Conservation (phyloP, 768 basidiomycete species). For the Trametes elegans region DNA sequence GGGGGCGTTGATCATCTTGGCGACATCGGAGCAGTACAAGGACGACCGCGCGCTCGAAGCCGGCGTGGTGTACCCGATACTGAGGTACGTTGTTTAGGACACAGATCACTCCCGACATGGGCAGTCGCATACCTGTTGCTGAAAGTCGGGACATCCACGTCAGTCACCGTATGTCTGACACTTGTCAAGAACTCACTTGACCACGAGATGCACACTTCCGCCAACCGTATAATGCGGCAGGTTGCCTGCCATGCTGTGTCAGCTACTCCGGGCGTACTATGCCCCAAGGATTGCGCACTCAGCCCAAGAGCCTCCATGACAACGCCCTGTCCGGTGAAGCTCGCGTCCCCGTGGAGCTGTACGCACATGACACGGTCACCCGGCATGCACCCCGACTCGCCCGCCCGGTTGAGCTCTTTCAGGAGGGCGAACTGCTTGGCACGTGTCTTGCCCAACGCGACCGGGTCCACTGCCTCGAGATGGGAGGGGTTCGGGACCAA, state of each 20-base stretch:
- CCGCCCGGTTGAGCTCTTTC: slow-evolving; percentile 47
- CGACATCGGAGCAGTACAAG: slow-evolving; percentile 83
- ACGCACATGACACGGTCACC: slow-evolving; percentile 83
- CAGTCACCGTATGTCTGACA: slow-evolving; percentile 24
- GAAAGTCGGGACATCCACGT: not conserved
- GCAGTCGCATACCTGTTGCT: slow-evolving; percentile 60
- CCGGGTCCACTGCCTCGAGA: slow-evolving; percentile 83
- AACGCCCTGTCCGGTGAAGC: slow-evolving; percentile 87
- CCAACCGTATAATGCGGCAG: slow-evolving; percentile 91
- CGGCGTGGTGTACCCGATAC: slow-evolving; percentile 91
- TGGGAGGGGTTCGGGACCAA: slow-evolving; percentile 81
- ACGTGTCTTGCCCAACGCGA: slow-evolving; percentile 86
- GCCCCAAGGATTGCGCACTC: slow-evolving; percentile 64
- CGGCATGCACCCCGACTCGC: slow-evolving; percentile 37
- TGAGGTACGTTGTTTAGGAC: too few species aligned
- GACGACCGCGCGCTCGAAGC: slow-evolving; percentile 82
- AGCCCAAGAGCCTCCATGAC: slow-evolving; percentile 87
- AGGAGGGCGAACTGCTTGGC: slow-evolving; percentile 87
- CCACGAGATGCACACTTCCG: slow-evolving; percentile 87
- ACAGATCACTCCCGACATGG: too few species aligned
- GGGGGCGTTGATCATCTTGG: slow-evolving; percentile 89
- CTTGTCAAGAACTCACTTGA: slow-evolving; percentile 59
- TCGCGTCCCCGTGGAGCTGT: slow-evolving; percentile 89
- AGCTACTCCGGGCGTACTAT: not conserved
- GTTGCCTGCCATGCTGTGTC: slow-evolving; percentile 50